Conservation (phyloP, 176 grass and related monocot species). For the Oryza punctata region DNA sequence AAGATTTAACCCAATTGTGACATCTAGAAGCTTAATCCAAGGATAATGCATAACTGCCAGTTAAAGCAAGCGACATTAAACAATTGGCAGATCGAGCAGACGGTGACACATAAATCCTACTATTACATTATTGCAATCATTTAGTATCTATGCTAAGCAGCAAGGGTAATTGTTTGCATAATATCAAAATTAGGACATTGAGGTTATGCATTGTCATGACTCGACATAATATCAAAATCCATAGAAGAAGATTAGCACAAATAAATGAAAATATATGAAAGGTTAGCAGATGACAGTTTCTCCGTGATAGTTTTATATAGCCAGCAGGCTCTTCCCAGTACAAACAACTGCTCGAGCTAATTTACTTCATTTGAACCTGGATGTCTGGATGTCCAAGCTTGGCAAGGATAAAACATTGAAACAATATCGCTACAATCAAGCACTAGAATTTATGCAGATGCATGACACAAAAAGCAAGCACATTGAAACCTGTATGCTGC, state of each 20-base stretch:
- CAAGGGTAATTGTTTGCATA: not conserved
- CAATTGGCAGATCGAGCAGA: not conserved
- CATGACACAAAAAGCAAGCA: not conserved
- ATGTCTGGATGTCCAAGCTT: not conserved
- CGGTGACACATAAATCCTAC: not conserved
- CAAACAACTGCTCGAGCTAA: not conserved
- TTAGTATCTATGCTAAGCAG: not conserved
- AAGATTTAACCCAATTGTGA: slow-evolving; percentile 18
- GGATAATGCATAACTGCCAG: not conserved
- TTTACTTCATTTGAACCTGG: not conserved
- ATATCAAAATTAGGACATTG: not conserved
- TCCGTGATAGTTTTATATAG: not conserved
- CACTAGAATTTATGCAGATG: not conserved
- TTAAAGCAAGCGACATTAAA: not conserved
- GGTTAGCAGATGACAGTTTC: not conserved
- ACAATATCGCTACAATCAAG: not conserved
- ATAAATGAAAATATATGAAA: not conserved
- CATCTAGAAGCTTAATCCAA: not conserved
- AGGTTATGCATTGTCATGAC: not conserved
- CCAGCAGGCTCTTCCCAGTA: not conserved
- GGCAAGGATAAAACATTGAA: slow-evolving; percentile 17
- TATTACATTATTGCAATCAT: not conserved
- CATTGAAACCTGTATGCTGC: not conserved
- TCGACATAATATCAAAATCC: not conserved
- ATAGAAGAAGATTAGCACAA: not conserved